Conservation (phyloP, 2,329 filamentous ascomycete species). For the Magnaporthiopsis incrustans region DNA sequence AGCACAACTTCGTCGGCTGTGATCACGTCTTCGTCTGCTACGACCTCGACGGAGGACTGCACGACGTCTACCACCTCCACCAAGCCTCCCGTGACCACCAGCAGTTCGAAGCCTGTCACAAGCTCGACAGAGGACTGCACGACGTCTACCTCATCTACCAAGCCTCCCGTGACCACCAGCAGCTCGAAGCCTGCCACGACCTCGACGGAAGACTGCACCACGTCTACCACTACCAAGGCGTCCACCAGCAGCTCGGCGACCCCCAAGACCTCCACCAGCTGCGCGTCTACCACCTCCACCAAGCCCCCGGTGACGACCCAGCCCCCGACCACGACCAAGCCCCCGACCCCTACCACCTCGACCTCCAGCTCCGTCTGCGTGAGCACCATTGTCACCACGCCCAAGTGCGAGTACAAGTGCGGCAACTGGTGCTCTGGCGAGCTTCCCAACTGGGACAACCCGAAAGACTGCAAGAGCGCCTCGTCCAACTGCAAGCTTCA, state of each 20-base stretch:
- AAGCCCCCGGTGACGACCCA: slow-evolving; percentile 10
- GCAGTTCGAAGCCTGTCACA: no score
- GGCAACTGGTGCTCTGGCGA: slow-evolving; percentile 46
- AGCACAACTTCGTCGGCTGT: no score
- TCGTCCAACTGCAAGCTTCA: slow-evolving; percentile 38
- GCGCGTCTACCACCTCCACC: slow-evolving; percentile 8
- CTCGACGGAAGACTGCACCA: not conserved
- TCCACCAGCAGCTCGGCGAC: slow-evolving; percentile 9
- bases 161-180: no score
- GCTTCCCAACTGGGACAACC: slow-evolving; percentile 39
- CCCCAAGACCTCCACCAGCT: not conserved
- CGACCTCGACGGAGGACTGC: no score
- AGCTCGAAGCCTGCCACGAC: slow-evolving; percentile 8
- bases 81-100: no score
- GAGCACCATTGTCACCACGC: slow-evolving; percentile 30
- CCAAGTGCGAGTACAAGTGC: slow-evolving; percentile 42
- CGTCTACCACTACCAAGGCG: slow-evolving; percentile 8
- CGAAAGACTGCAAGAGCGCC: slow-evolving; percentile 31
- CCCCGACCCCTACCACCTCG: slow-evolving; percentile 20
- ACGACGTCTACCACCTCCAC: no score
- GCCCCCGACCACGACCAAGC: slow-evolving; percentile 5
- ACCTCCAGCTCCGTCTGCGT: slow-evolving; percentile 37
- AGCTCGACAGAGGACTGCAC: no score
- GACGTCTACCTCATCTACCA: no score
- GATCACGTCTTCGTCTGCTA: no score